These are phyloP conservation scores for Cystobasidiopsis lactophilus DNA, from an alignment of 768 basidiomycete species.

Conservation along the genomic window DNA sequence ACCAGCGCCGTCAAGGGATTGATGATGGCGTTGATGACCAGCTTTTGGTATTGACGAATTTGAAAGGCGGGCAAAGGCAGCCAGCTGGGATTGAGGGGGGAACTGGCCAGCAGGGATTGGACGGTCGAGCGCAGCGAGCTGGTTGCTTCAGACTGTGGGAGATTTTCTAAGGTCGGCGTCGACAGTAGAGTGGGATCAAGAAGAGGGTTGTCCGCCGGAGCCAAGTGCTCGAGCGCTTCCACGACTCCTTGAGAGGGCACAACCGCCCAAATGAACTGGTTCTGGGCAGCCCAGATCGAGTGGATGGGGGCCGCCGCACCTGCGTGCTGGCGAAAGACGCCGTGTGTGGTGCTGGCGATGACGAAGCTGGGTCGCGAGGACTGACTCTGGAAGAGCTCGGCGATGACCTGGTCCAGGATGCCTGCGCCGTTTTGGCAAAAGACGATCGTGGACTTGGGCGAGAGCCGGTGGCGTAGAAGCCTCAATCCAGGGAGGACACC, in stretches of 20 bases:
- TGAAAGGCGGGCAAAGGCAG: slow-evolving; percentile 44
- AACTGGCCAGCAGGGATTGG: slow-evolving; percentile 34
- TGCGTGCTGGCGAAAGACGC: slow-evolving; percentile 37
- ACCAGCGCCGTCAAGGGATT: slow-evolving; percentile 70
- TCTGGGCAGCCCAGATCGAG: slow-evolving; percentile 48
- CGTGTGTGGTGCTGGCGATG: slow-evolving; percentile 59
- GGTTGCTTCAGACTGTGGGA: slow-evolving; percentile 11
- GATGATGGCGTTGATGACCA: slow-evolving; percentile 58
- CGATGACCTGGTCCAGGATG: slow-evolving; percentile 53
- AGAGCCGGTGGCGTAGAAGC: slow-evolving; percentile 41
- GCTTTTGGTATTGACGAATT: slow-evolving; percentile 47
- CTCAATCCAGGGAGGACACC: slow-evolving; percentile 38
- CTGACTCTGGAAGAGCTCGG: slow-evolving; percentile 43
- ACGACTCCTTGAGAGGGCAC: slow-evolving; percentile 39
- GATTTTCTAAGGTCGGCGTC: slow-evolving; percentile 10
- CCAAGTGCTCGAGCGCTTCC: background rate
- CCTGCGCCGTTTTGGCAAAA: slow-evolving; percentile 93
- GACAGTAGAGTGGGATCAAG: slow-evolving; percentile 14
- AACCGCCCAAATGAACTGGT: slow-evolving; percentile 54
- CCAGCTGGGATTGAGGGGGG: slow-evolving; percentile 42
- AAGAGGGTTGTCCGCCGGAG: slow-evolving; percentile 12
- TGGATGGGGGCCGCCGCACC: slow-evolving; percentile 25
- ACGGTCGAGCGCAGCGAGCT: slow-evolving; percentile 44
- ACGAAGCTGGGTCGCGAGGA: slow-evolving; percentile 55
- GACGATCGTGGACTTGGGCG: slow-evolving; percentile 52